These are phyloP conservation scores for Bombardia bombarda DNA, from an alignment of 495 filamentous ascomycete species.

Conservation along the genomic window DNA sequence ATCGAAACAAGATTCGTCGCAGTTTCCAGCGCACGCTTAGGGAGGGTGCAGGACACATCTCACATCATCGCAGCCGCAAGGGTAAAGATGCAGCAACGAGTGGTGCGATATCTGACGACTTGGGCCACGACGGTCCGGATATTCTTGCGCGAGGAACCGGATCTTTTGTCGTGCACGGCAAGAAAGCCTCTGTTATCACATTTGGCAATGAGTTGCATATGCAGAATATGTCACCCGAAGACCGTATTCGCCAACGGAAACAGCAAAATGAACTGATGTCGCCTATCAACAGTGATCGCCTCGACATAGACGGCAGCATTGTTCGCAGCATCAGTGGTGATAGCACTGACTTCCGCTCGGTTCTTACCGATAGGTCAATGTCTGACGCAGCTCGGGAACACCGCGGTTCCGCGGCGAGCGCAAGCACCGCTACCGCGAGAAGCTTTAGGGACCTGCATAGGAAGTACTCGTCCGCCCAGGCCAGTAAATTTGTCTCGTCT, in stretches of 20 bases:
- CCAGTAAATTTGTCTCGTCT: constrained; percentile 15
- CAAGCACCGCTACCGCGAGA: constrained; percentile 47
- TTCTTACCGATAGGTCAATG: constrained; percentile 20
- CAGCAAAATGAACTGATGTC: constrained; percentile 24
- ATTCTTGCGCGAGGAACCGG: constrained; percentile 68
- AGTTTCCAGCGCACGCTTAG: constrained; percentile 92
- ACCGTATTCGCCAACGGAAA: constrained; percentile 51
- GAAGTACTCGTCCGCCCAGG: constrained; percentile 40
- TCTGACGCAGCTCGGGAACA: constrained; percentile 27
- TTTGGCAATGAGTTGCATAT: constrained; percentile 90
- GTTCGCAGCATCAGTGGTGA: constrained; percentile 9
- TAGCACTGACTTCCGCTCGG: constrained; percentile 22
- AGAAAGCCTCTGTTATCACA: constrained; percentile 93
- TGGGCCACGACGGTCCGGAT: constrained; percentile 44
- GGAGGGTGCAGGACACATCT: constrained; percentile 59
- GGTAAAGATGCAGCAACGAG: constrained; percentile 66
- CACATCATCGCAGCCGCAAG: constrained; percentile 63
- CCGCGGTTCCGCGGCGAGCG: constrained; percentile 45
- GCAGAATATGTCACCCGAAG: constrained; percentile 72
- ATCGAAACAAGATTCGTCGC: constrained; percentile 62
- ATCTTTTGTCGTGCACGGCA: constrained; percentile 93
- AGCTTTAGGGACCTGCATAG: constrained; percentile 48
- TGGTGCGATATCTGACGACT: constrained; percentile 54
- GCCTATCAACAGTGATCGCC: background rate
- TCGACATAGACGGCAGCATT: constrained; percentile 4